A percentile compares a stretch with the other conserved stretches of the same genome.
These are phyloP conservation scores for Coniochaeta sp. DNA, from an alignment of 2,329 filamentous ascomycete species.

Conservation along the genomic window DNA sequence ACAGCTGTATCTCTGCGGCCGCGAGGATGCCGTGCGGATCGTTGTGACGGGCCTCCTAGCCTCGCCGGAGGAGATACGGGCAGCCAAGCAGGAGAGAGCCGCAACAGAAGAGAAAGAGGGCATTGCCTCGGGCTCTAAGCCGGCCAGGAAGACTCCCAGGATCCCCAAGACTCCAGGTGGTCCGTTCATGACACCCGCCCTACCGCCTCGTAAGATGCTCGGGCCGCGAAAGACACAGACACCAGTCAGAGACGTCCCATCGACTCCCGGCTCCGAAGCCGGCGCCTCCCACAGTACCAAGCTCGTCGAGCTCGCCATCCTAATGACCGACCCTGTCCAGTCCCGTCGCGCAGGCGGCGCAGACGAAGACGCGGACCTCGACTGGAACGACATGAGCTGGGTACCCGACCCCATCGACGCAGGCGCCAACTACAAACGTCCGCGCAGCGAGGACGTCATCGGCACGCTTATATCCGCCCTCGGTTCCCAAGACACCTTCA, in stretches of 20 bases:
- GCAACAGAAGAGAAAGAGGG: constrained; percentile 5
- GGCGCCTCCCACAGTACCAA: constrained; percentile 25
- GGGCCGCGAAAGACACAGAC: constrained; percentile 6
- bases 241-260: neutral
- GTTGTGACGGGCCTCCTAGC: constrained; percentile 69
- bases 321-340: constrained; percentile 57
- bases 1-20: constrained; percentile 67
- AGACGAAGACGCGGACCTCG: constrained; percentile 62
- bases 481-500: constrained; percentile 84
- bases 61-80: constrained; percentile 39
- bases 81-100: constrained; percentile 14
- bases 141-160: neutral
- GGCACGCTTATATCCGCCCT: constrained; percentile 84
- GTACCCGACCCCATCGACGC: constrained; percentile 89
- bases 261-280: neutral
- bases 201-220: neutral
- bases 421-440: constrained; percentile 83
- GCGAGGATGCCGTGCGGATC: constrained; percentile 68
- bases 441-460: constrained; percentile 81
- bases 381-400: constrained; percentile 93
- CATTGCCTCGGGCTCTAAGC: neutral
- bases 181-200: constrained; percentile 10
- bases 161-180: neutral
- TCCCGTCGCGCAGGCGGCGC: constrained; percentile 35
- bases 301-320: constrained; percentile 59